Base-by-base conservation (phyloP, 1,284 basidiomycete genomes). In the Cutaneotrichosporon sp. region DNA sequence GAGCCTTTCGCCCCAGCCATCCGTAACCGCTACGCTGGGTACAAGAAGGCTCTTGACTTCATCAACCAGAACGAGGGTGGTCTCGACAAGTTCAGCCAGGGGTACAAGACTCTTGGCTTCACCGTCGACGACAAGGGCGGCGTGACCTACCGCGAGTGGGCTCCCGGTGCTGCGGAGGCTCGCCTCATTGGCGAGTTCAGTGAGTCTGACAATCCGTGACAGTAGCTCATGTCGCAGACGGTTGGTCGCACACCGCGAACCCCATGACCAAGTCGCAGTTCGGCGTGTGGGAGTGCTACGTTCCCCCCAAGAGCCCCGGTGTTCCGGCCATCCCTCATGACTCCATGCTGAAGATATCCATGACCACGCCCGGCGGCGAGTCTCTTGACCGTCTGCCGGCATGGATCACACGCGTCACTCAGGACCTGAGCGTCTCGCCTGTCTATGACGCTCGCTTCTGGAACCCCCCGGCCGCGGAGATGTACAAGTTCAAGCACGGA, bases 381-480 rank as follows among this genome's bases (percentile, higher is more conserved):
- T 87, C 91, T 43, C 90, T 97, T 67, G 95, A 97, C 77, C 87
- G 95, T 55, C 77, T 98, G 29, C 95, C 95, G 2, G 87, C 90
- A 13, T 99, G 95, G 95, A 94, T 94, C 72, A 88, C 82, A 67
- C 91, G 95, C 63, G 95, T 97, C 60, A 97, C 95, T 1, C 95
- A 99, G 79, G 93, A 99, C 75, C 82, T 98, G 59, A 78, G 81
- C 53, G 87, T 94, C 34, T 98, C 95, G 13, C 91, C 93, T 6
- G 85, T 92, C 4, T 99, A 97, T 80, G 95, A 99, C 64, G 92
- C 92, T 25, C 87, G 92, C n/a, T 97, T 98, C 81, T 99, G 95
- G 95, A 97, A 98, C 76, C 95, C 95, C 1, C 87, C 92, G 25
- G 70, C 82, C 46, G 76, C 83, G 20, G 79, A 91, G 67, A 83